Conservation (phyloP, 345 rosid species). For the Rhizophora mangle region DNA sequence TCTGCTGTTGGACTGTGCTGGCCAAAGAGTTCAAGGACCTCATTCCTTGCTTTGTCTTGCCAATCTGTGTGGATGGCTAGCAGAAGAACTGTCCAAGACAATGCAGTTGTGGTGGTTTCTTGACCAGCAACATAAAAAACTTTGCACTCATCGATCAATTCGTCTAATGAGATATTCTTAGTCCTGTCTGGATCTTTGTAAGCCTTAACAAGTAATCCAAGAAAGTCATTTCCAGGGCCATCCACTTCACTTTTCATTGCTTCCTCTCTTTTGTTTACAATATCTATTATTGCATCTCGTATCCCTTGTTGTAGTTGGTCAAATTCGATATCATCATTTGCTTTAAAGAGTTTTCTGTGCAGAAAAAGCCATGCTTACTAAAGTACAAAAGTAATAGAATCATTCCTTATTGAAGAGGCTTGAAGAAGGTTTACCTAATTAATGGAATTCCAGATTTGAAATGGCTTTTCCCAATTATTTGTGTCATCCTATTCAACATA, state of each 20-base stretch:
- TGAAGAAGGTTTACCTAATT: conserved; percentile 19
- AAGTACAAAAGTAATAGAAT: too few relatives aligned
- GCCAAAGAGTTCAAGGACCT: conserved; percentile 33
- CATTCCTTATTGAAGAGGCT: too few relatives aligned
- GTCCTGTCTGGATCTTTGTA: conserved; percentile 20
- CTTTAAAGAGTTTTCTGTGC: conserved; percentile 27
- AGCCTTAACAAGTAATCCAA: conserved; percentile 27
- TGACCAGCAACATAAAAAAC: conserved; percentile 37
- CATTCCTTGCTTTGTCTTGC: conserved; percentile 46
- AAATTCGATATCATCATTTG: conserved; percentile 26
- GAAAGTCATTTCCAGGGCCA: conserved; percentile 26
- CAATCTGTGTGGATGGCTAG: conserved; percentile 39
- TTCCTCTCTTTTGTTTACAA: conserved; percentile 30
- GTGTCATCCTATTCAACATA: conserved; percentile 22
- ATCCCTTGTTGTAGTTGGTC: conserved; percentile 17
- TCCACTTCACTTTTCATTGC: not conserved
- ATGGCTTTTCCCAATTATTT: conserved; percentile 17
- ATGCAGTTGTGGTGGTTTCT: conserved; percentile 23
- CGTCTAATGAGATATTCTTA: conserved; percentile 30
- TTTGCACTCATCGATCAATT: conserved; percentile 41
- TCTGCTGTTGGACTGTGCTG: conserved; percentile 28
- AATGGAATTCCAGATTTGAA: conserved; percentile 28
- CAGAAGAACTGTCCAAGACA: conserved; percentile 29
- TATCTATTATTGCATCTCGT: conserved; percentile 2
- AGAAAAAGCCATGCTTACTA: not conserved